These are phyloP conservation scores for Saccharum officinarum DNA, from an alignment of 176 grass and related monocot species.

Conservation along the genomic window DNA sequence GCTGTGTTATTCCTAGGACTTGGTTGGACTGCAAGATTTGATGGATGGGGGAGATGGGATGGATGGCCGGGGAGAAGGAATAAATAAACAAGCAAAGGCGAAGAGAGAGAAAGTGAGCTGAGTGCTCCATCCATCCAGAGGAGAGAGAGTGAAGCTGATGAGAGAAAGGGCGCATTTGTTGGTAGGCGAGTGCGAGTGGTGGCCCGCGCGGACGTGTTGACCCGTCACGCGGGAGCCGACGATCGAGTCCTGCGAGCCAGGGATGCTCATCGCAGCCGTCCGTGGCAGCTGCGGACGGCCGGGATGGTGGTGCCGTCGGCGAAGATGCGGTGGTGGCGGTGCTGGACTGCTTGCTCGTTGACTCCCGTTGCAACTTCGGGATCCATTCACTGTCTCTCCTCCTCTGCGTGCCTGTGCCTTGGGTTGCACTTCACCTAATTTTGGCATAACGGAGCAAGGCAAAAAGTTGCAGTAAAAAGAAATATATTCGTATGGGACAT, in stretches of 20 bases:
- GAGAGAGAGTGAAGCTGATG: background rate
- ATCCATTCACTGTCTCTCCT: background rate
- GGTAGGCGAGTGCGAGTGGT: background rate
- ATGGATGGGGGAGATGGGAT: conserved; percentile 21
- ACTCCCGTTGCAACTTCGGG: background rate
- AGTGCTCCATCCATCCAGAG: background rate
- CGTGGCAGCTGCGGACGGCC: conserved; percentile 24
- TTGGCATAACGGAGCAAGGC: background rate
- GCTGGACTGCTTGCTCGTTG: conserved; percentile 28
- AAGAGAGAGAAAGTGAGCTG: conserved; percentile 15
- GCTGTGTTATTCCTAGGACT: conserved; percentile 40
- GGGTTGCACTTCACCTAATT: conserved; percentile 3
- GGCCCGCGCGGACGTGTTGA: conserved; percentile 50
- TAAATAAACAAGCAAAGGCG: conserved; percentile 31
- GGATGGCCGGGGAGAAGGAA: conserved; percentile 21
- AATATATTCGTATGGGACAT: too few species aligned
- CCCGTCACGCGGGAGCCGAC: conserved; percentile 6
- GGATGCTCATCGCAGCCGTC: conserved; percentile 3
- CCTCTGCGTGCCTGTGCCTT: background rate
- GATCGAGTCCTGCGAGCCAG: conserved; percentile 33
- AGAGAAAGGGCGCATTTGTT: background rate
- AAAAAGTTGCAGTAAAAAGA: background rate
- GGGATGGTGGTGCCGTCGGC: conserved; percentile 49
- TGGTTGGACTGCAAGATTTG: conserved; percentile 29
- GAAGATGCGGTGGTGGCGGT: conserved; percentile 29